These are phyloP conservation scores for Capsella bursapastoris DNA, from an alignment of 345 rosid species.

Conservation along the genomic window DNA sequence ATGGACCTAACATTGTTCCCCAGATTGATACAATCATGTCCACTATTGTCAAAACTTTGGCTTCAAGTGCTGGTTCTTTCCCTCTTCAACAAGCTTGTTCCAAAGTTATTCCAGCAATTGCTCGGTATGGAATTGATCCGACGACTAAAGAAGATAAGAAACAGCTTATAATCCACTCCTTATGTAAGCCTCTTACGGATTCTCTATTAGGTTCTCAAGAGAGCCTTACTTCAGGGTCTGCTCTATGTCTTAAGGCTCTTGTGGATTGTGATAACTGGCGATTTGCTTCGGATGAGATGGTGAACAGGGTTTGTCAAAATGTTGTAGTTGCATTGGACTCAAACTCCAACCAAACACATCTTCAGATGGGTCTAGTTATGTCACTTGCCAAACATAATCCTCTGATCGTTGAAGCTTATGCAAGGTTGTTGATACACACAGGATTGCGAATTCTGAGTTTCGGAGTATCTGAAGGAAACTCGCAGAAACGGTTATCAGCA, in stretches of 20 bases:
- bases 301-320: constrained; percentile 86
- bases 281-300: constrained; percentile 90
- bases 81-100: constrained; percentile 98
- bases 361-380: constrained; percentile 81
- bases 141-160: constrained; percentile 74
- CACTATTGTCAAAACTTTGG: constrained; percentile 78
- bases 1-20: constrained; percentile 89
- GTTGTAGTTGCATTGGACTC: constrained; percentile 86
- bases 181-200: constrained; percentile 82
- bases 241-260: constrained; percentile 86
- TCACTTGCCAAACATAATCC: constrained; percentile 86
- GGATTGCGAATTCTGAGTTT: constrained; percentile 65
- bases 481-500: constrained; percentile 82
- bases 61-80: constrained; percentile 91
- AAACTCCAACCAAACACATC: constrained; percentile 71
- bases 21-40: constrained; percentile 89
- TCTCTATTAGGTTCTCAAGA: constrained; percentile 83
- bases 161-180: constrained; percentile 71
- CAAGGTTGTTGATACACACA: constrained; percentile 76
- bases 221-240: constrained; percentile 83
- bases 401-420: constrained; percentile 86
- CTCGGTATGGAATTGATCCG: constrained; percentile 87
- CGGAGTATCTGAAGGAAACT: constrained; percentile 69
- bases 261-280: constrained; percentile 92
- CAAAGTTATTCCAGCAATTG: constrained; percentile 89